These are phyloP conservation scores for Rhododendron vialii DNA, from an alignment of 148 eudicot species.

Conservation along the genomic window DNA sequence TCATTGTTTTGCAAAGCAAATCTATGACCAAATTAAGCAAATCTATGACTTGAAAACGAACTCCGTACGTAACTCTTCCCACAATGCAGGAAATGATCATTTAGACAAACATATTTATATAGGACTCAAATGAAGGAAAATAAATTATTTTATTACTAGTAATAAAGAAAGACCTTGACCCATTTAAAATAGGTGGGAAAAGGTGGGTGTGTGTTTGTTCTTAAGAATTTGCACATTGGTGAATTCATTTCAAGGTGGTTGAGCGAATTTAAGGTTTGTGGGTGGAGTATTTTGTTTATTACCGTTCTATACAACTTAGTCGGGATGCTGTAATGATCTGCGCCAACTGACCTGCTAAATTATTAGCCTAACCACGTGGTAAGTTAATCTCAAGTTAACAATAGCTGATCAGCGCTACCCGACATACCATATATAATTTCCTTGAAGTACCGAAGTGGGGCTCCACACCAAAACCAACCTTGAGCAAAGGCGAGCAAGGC, in stretches of 20 bases:
- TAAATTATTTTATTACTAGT: neutral
- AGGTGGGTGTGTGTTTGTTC: neutral
- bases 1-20: neutral
- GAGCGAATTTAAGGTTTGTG: neutral
- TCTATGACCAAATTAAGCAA: no score
- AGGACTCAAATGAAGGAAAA: no score
- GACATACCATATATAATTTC: no score
- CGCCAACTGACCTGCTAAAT: no score
- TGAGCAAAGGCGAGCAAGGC: neutral
- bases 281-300: neutral
- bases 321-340: no score
- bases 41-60: neutral
- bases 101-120: neutral
- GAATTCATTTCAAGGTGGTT: neutral
- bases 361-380: no score
- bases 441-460: no score
- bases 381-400: no score
- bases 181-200: neutral
- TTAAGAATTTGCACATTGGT: neutral
- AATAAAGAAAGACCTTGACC: slow-evolving; percentile 1
- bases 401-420: no score
- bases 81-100: neutral
- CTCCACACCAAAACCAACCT: no score
- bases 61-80: neutral
- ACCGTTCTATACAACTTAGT: neutral